Base-by-base conservation (phyloP, 2,329 filamentous ascomycete species). In the Aureobasidium melanogenum region DNA sequence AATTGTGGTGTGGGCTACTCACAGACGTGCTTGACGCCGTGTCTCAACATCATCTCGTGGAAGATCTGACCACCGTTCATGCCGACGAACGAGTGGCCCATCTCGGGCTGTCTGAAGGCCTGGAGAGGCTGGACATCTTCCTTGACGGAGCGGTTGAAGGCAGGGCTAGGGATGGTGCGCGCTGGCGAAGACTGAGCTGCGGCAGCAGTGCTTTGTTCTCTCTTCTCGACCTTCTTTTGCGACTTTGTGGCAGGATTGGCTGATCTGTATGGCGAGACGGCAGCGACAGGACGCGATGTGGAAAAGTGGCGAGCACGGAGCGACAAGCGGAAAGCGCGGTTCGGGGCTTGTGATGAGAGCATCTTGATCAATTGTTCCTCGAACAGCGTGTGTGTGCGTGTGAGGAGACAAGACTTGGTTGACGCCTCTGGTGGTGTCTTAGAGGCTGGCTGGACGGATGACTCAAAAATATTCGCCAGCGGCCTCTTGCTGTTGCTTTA, bases 1-100 rank as follows among this genome's bases (percentile, higher is more conserved):
- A 14, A 26, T 8, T 7, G 54, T 28, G 17, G 28, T 28, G 14
- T 10, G 1, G 15, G 38, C 68, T 65, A 87, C 90, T 72, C 82
- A 96, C 91, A 97, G 71, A 97, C 84, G 75, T 97, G 91, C 79
- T 97, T 94, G 61, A 99, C 93, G 68, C 82, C 84, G 69, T 93
- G 89, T 71, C 93, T 84, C 64, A 96, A 82, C 92, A 99, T 97
- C 93, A 97, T 97, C 78, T 97, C 93, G 76, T 97, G 92, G 77
- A 97, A 96, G 69, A 97, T 97, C 76, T 97, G 88, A 72, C 94
- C 94, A 72, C 94, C 93, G 54, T 86, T 96, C 82, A 92, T 93
- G 65, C 93, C 93, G 71, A 97, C 91, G 75, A 97, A 96, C 63
- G 77, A 79, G 68, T 81, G 78, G 70, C 80, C 79, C 77, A 81